Base-by-base conservation (phyloP, 2,329 filamentous ascomycete species). In the Calonectria leucothoes region DNA sequence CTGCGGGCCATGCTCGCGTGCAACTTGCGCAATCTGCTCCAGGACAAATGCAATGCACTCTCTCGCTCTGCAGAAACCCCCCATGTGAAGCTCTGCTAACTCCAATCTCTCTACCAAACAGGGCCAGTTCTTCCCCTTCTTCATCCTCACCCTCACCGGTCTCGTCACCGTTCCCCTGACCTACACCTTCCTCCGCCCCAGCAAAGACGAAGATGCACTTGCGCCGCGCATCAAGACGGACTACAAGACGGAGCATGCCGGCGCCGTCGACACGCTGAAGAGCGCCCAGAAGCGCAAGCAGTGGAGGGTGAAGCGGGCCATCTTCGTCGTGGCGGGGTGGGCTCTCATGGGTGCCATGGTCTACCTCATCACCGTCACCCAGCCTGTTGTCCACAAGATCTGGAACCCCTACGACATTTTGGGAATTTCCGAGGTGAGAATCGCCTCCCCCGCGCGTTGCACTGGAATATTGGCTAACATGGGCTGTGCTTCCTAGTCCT, bases 41-140 rank as follows among this genome's bases (percentile, higher is more conserved):
- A n/a, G n/a, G n/a, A n/a, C n/a, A n/a, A n/a, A n/a, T n/a, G n/a
- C n/a, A n/a, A n/a, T n/a, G n/a, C n/a, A 48, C 23, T 35, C 10
- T 29, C 35, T 3, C 17, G n/a, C n/a, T n/a, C 3, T 11, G n/a
- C 15, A 10, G 25, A 7, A 27, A 27, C n/a, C 17, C 17, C 8
- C 17, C 17, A 17, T 4, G 11, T n/a, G 29, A 20, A 66, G 17
- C 35, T 49, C 27, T 35, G 31, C 70, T 72, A 39, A 72, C 33
- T 6, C 3, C 12, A 55, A 23, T 35, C 49, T 52, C 48, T 33
- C 39, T 59, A 42, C 10, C 25, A 39, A 72, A 72, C 74, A 97
- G 91, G 96, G 95, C 81, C 95, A 98, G 91, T 98, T 98, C 89
- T 99, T 98, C 89, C 97, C 97, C 79, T 98, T 98, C 91, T 99